Evolutionary conservation across 176 grass and related monocot genomes (phyloP), one percentile per base, ranked within the genome.

Genomic region (Hordeum marinum): DNA sequence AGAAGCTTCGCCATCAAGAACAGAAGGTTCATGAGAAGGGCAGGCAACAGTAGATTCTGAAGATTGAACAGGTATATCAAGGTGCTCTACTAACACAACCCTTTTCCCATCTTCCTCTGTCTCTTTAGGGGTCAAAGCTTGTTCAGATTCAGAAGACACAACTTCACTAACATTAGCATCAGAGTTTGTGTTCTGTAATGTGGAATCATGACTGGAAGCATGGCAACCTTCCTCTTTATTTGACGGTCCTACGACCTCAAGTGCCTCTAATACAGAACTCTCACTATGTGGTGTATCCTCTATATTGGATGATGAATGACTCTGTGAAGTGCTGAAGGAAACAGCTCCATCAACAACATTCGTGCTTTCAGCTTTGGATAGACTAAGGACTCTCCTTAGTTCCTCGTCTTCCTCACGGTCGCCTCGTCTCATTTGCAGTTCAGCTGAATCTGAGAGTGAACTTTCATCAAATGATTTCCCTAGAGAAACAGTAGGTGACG

Each of bases 321-420:
- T 58, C 25, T 45, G 69, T n/a, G 54, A 76, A 86, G 62, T 12
- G 67, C 63, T 77, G 68, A 92, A 78, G 24, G 86, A 66, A 72
- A 76, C 39, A 75, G 86, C 88, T 55, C 77, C 91, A 84, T 82
- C 80, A 91, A 83, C 76, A 68, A 54, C 69, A 65, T 73, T 64
- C 29, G 77, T 17, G 66, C 26, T 72, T 78, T 94, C 92, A 85
- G 58, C 54, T 90, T 85, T 99, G 40, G 97, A 99, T 67, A 99
- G 80, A 92, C 78, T 89, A 82, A 99, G 91, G 59, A 77, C 89
- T 74, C 94, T 87, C 81, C 69, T 88, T 27, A 99, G 84, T 88
- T 99, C 97, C 73, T 96, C 97, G 86, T 92, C 92, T 89, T 99
- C 97, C 80, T 99, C 86, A 24, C 87, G 81, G 52, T 99, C 94